These are phyloP conservation scores for Pythium biforme DNA, from an alignment of 352 stramenopile species.

Conservation along the genomic window DNA sequence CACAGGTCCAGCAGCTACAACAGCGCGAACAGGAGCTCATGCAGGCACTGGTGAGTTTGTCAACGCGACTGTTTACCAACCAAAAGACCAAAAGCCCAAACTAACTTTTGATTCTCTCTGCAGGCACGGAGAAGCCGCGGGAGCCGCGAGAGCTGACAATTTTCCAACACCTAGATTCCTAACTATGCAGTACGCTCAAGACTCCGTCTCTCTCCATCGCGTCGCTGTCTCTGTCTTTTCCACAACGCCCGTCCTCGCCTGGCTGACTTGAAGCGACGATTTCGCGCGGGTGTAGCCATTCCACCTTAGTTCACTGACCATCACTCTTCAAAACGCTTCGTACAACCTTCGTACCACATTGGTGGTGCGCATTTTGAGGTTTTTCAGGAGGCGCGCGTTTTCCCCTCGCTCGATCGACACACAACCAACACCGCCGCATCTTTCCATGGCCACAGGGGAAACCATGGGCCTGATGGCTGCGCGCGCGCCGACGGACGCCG, in stretches of 20 bases:
- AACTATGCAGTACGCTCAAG: too few relatives aligned
- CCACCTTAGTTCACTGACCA: not conserved
- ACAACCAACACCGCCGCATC: too few relatives aligned
- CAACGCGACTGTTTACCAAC: not conserved
- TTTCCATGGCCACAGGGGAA: constrained; percentile 13
- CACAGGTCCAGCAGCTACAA: constrained; percentile 68
- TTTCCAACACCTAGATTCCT: not conserved
- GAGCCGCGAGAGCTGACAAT: constrained; percentile 31
- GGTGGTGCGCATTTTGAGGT: not conserved
- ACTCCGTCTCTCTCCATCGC: not conserved
- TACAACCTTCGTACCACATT: constrained; percentile 18
- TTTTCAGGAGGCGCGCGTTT: not conserved
- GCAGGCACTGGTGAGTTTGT: constrained; percentile 62
- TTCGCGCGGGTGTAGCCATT: not conserved
- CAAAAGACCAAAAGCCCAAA: not conserved
- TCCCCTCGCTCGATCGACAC: not conserved
- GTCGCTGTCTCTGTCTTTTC: not conserved
- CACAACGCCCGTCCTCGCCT: not conserved
- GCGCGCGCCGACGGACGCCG: not conserved
- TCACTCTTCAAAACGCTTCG: constrained; percentile 23
- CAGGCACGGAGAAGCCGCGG: constrained; percentile 55
- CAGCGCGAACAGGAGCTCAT: constrained; percentile 82
- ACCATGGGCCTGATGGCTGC: not conserved
- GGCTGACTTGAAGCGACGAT: not conserved
- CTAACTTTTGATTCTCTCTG: not conserved